Evolutionary conservation across 106 monocot species (phyloP).

Genomic region (Triglochin maritima): DNA sequence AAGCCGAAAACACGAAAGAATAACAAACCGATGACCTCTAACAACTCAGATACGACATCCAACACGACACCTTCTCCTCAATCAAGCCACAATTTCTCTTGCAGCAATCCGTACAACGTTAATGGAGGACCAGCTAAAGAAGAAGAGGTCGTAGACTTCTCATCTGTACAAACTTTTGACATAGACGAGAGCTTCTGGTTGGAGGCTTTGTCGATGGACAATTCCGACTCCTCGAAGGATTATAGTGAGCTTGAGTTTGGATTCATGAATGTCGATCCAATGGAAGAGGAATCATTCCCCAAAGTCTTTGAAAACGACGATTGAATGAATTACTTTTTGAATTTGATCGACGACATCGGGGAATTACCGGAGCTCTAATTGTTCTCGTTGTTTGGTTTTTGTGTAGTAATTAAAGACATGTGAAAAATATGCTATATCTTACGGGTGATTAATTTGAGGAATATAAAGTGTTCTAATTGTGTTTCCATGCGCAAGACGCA

Average conservation of each 20-base stretch:
- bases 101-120: neutral
- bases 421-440: no score
- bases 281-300: no score
- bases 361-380: neutral
- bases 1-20: neutral
- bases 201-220: neutral
- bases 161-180: neutral
- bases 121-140: neutral
- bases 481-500: no score
- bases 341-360: neutral
- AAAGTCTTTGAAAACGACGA: neutral
- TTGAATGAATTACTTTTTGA: neutral
- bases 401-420: neutral
- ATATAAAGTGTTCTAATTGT: no score
- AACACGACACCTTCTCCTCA: neutral
- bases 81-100: neutral
- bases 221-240: neutral
- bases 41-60: neutral
- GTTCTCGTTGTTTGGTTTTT: neutral
- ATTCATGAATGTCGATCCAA: no score
- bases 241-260: neutral
- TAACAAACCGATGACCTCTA: neutral
- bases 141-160: neutral
- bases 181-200: constrained; percentile 3
- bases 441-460: no score